Evolutionary conservation across 1,139 yeast species (phyloP).

Genomic region (Eremothecium gossypii): DNA sequence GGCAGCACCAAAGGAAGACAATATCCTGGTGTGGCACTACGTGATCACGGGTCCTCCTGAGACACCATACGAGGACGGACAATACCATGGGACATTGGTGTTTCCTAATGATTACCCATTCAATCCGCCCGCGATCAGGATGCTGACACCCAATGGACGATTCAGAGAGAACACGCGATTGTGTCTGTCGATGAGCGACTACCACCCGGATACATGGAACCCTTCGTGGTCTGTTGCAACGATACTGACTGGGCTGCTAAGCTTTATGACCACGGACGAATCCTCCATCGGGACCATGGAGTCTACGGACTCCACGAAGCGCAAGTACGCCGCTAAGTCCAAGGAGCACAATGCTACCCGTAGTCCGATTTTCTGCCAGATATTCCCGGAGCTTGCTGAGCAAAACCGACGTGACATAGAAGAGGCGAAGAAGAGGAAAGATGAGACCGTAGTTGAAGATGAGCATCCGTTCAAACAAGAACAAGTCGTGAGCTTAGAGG

Average conservation of each 20-base stretch:
- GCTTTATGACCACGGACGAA: constrained; percentile 69
- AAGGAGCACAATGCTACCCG: constrained; percentile 51
- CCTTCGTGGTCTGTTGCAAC: constrained; percentile 93
- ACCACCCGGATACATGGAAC: constrained; percentile 90
- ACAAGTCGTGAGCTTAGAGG: constrained; percentile 28
- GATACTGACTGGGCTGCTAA: constrained; percentile 70
- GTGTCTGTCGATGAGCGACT: constrained; percentile 84
- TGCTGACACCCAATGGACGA: constrained; percentile 80
- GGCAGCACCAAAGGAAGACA: constrained; percentile 78
- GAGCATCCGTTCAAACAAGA: constrained; percentile 12
- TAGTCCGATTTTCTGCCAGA: constrained; percentile 43
- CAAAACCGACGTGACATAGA: constrained; percentile 33
- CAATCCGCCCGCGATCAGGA: constrained; percentile 84
- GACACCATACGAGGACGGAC: constrained; percentile 79
- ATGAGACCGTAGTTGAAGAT: background rate
- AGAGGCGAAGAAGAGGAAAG: constrained; percentile 14
- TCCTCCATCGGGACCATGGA: constrained; percentile 50
- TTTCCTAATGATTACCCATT: constrained; percentile 87
- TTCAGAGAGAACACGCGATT: constrained; percentile 70
- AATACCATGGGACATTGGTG: constrained; percentile 76
- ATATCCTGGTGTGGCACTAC: constrained; percentile 53
- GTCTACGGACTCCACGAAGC: constrained; percentile 42
- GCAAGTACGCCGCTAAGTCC: constrained; percentile 43
- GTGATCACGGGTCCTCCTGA: constrained; percentile 66
- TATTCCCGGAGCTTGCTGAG: constrained; percentile 61